These are phyloP conservation scores for Picea engelmannii DNA, from an alignment of 83 land plant genomes.

Conservation along the genomic window DNA sequence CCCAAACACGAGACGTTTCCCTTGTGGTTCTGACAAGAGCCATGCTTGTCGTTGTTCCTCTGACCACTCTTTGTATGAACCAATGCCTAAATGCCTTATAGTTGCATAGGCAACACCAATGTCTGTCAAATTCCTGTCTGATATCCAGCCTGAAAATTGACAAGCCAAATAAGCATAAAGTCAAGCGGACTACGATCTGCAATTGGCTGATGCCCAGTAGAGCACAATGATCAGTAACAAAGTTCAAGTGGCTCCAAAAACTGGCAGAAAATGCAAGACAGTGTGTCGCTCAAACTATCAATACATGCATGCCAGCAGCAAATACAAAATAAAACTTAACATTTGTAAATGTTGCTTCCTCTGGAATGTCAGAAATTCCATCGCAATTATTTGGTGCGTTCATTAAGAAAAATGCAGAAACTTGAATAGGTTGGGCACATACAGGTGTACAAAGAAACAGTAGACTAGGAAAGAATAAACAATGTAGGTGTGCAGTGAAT, in stretches of 20 bases:
- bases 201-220: no score
- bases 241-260: slow-evolving; percentile 85
- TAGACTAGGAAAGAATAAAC: no score
- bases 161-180: no score
- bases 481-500: not conserved
- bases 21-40: no score
- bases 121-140: no score
- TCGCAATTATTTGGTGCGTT: slow-evolving; percentile 59
- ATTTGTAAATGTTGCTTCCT: slow-evolving; percentile 55
- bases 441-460: not conserved
- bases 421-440: not conserved
- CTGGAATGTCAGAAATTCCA: slow-evolving; percentile 77
- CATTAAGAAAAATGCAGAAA: slow-evolving; percentile 21
- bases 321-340: slow-evolving; percentile 9
- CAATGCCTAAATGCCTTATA: no score
- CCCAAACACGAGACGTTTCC: no score
- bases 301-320: not conserved
- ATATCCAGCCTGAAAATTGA: no score
- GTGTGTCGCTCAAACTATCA: not conserved
- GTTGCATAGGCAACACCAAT: no score
- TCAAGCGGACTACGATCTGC: no score
- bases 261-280: slow-evolving; percentile 22
- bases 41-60: no score
- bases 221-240: slow-evolving; percentile 19
- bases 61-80: no score